Evolutionary conservation across 2,329 filamentous ascomycete species (phyloP).

Genomic region (Tolypocladium ophioglossoides): DNA sequence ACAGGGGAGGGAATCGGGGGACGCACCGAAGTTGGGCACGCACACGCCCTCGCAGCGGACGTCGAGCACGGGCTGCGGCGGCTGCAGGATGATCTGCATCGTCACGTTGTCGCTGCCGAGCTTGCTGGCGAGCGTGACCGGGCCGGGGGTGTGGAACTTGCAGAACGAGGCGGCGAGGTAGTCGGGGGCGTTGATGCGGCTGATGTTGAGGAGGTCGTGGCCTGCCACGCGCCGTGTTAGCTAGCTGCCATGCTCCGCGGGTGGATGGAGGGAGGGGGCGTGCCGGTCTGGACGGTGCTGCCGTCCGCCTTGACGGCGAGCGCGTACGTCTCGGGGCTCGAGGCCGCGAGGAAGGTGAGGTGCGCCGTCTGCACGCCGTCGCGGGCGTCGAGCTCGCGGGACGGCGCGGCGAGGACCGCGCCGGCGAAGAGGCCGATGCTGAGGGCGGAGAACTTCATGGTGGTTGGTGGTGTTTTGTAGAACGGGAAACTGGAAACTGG

Average conservation of each 20-base stretch:
- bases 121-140: slow-evolving; percentile 17
- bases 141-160: slow-evolving; percentile 26
- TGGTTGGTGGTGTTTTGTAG: no score
- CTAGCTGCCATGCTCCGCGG: no score
- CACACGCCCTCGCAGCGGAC: slow-evolving; percentile 33
- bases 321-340: slow-evolving; percentile 25
- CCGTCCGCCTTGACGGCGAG: slow-evolving; percentile 33
- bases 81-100: slow-evolving; percentile 31
- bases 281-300: slow-evolving; percentile 24
- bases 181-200: slow-evolving; percentile 29
- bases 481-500: no score
- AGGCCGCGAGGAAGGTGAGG: slow-evolving; percentile 30
- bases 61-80: slow-evolving; percentile 30
- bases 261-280: slow-evolving; percentile 1
- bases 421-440: slow-evolving; percentile 3
- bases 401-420: slow-evolving; percentile 1
- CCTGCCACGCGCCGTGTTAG: background rate
- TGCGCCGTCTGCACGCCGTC: slow-evolving; percentile 25
- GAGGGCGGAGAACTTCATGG: slow-evolving; percentile 10
- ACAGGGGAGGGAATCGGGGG: no score
- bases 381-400: background rate
- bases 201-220: slow-evolving; percentile 29
- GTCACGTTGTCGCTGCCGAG: slow-evolving; percentile 16
- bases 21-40: slow-evolving; percentile 26
- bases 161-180: slow-evolving; percentile 32